phyloP scores from a whole-genome alignment of 2,329 filamentous ascomycete species.

The Hypoxylon sp. region DNA sequence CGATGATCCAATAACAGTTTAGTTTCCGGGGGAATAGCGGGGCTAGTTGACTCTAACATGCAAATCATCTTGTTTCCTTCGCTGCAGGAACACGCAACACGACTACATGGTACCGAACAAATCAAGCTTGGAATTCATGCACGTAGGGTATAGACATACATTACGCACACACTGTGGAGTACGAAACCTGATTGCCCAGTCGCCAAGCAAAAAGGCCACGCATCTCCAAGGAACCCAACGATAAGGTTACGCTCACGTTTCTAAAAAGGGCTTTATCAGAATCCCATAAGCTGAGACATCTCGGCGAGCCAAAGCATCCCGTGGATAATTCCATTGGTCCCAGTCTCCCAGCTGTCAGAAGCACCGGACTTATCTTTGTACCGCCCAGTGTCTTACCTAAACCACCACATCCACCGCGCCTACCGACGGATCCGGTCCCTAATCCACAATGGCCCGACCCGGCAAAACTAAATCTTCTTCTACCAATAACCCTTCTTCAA shows the following conservation, averaged over 20 bases:
- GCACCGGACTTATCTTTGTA: conserved; percentile 16
- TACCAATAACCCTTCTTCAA: conserved; percentile 20
- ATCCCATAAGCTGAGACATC: conserved; percentile 29
- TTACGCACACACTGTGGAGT: conserved; percentile 17
- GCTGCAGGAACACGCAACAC: conserved; percentile 39
- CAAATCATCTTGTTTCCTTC: conserved; percentile 9
- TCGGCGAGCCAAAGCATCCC: conserved; percentile 13
- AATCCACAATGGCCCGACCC: conserved; percentile 40
- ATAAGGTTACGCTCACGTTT: conserved; percentile 25
- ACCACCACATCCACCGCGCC: background rate
- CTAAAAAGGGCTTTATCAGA: conserved; percentile 4
- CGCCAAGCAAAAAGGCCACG: conserved; percentile 32
- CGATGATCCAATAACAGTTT: background rate
- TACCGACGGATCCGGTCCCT: conserved; percentile 24
- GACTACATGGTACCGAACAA: background rate
- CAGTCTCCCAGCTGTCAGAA: conserved; percentile 1
- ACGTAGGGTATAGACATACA: conserved; percentile 1
- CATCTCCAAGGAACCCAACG: conserved; percentile 11
- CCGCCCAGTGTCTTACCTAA: conserved; percentile 5
- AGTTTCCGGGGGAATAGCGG: conserved; percentile 5
- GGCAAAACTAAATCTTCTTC: conserved; percentile 30
- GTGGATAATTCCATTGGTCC: conserved; percentile 32
- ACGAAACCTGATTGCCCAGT: background rate
- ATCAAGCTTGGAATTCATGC: conserved; percentile 2
- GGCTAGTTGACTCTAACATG: background rate